Base-by-base conservation (phyloP, 106 monocot species). In the Platanthera zijinensis region DNA sequence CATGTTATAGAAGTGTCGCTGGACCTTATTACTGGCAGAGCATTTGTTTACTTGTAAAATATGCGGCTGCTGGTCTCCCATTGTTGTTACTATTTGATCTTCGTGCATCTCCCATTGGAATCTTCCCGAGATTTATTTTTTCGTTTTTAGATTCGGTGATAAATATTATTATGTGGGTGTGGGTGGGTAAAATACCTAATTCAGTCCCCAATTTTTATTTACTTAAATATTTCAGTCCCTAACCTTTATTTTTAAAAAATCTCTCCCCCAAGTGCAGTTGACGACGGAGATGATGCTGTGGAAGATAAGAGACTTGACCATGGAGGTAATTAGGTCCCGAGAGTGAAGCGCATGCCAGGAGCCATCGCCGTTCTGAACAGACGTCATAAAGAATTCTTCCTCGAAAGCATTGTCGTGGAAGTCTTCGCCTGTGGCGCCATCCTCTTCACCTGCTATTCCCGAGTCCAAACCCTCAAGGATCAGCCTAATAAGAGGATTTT, bases 391-490 rank as follows among this genome's bases (percentile, higher is more conserved):
- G 97, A 99, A 83, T 85, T 99, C 78, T 99, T 77, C 84, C 57
- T 99, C 22, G 93, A 94, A 71, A 92, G 62, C 83, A 86, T 97
- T 32, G 85, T 88, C 18, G 85, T 99, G 14, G 89, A 94, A 64
- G 91, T 91, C 11, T 99, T 94, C 81, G 59, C 84, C 13, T 82
- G 78, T 51, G 94, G 85, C 52, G 83, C 91, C 0, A 76, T 90
- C 50, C 89, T 89, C 79, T 92, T 99, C 86, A 72, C 82, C 48
- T 99, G 99, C 87, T 73, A 90, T 75, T 99, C 99, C 8, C 94
- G 99, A 94, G 88, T 99, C 25, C 94, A 94, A 46, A 78, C 99
- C 28, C 49, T 63, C 8, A 78, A 75, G 50, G 78, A 88, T 28
- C 50, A 83, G 54, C 86, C 82, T 19, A 56, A 57, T 57, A 88